Evolutionary conservation across 1,284 basidiomycete genomes (phyloP).

Genomic region (Cryptococcus maquisensis): DNA sequence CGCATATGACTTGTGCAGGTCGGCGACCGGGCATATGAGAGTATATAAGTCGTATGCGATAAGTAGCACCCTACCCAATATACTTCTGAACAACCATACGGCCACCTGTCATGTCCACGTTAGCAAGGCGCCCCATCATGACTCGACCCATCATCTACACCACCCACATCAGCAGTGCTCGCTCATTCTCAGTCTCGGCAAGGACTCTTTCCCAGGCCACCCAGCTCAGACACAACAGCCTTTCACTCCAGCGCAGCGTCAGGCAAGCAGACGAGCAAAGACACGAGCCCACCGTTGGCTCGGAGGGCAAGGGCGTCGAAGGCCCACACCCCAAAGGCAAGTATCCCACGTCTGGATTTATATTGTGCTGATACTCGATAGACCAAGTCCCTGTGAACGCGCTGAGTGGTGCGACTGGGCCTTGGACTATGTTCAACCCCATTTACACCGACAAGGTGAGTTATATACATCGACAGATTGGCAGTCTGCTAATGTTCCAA

Average conservation of each 20-base stretch:
- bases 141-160: too few relatives aligned
- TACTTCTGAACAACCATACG: too few relatives aligned
- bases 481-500: background rate
- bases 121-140: too few relatives aligned
- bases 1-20: too few relatives aligned
- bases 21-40: too few relatives aligned
- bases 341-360: slow-evolving; percentile 1
- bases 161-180: too few relatives aligned
- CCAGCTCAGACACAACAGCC: slow-evolving; percentile 1
- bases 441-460: slow-evolving; percentile 45
- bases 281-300: slow-evolving; percentile 15
- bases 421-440: slow-evolving; percentile 47
- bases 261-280: slow-evolving; percentile 18
- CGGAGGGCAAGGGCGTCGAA: slow-evolving; percentile 28
- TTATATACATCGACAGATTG: slow-evolving; percentile 4
- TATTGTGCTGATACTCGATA: background rate
- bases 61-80: too few relatives aligned
- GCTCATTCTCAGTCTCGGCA: too few relatives aligned
- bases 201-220: too few relatives aligned
- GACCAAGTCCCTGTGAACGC: slow-evolving; percentile 12
- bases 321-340: slow-evolving; percentile 41
- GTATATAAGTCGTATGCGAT: too few relatives aligned
- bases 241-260: slow-evolving; percentile 23
- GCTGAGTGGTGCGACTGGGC: slow-evolving; percentile 27
- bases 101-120: too few relatives aligned